Evolutionary conservation across 768 basidiomycete genomes (phyloP).

Genomic region (Mycena albidolilacea): DNA sequence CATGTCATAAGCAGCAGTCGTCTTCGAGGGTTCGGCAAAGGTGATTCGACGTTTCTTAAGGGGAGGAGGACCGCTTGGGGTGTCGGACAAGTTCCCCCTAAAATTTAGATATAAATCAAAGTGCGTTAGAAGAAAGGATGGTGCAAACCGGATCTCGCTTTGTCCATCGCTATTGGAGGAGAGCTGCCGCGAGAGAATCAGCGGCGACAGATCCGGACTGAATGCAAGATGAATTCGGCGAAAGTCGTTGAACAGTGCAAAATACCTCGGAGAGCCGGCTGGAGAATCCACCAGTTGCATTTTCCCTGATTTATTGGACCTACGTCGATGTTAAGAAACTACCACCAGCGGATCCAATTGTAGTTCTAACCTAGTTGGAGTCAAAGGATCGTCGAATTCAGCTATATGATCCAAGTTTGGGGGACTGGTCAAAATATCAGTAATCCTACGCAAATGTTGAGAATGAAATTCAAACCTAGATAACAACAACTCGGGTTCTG

Average conservation of each 20-base stretch:
- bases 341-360: neutral
- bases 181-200: conserved; percentile 8
- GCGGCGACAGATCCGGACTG: conserved; percentile 18
- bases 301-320: conserved; percentile 15
- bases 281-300: conserved; percentile 15
- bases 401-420: conserved; percentile 33
- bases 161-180: neutral
- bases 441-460: neutral
- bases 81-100: conserved; percentile 36
- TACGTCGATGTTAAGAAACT: neutral
- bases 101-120: neutral
- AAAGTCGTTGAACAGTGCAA: neutral
- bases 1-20: neutral
- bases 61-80: conserved; percentile 16
- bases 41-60: conserved; percentile 47
- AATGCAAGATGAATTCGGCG: neutral
- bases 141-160: neutral
- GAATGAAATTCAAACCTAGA: conserved; percentile 25
- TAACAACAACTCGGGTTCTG: conserved; percentile 21
- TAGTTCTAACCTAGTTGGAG: conserved; percentile 36
- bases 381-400: conserved; percentile 36
- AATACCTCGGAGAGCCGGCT: conserved; percentile 16
- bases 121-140: neutral
- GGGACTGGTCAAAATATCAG: conserved; percentile 28
- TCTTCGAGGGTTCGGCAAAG: conserved; percentile 4